Evolutionary conservation across 441 rosid species (phyloP), one percentile per base, ranked within the genome.

Genomic region (Erysimum cheiri): DNA sequence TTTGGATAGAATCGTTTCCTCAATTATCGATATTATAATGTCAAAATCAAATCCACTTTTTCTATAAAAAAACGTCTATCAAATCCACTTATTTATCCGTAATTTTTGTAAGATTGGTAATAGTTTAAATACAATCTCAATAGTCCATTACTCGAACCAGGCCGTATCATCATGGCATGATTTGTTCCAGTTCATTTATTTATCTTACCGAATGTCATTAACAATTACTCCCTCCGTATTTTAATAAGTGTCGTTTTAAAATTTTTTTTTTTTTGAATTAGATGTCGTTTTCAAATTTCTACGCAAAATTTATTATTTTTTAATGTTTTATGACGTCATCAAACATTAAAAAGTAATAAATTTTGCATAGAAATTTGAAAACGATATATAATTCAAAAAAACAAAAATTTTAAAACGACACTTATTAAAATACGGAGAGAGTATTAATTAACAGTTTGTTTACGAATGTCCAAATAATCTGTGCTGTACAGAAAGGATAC

Each of bases 131-230:
- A 46, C 7, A 12, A 33, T 33, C 29, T 32, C 24, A 22, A 22
- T 22, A 22, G 24, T 55, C 41, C 60, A 32, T 22, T 48, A 48
- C 17, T 48, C 10, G 13, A 2, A 19, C 22, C 22, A 19, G 22
- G 22, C 22, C 22, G 22, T 33, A 48, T 33, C 36, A 55, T 15
- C 39, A n/a, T 19, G 22, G 22, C 56, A 19, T 49, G 41, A 39
- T 39, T 52, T 26, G 31, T 57, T 55, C 46, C 63, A 14, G 36
- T 14, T 14, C 10, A 39, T 37, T 22, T 22, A 43, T 14, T 46
- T 62, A 4, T 67, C 69, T 64, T 37, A 28, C 22, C 14, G 4
- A 36, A 26, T 50, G 69, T 5, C 36, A 64, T 37, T 24, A 24
- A 37, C 48, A 53, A 10, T 13, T n/a, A n/a, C n/a, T n/a, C n/a